Evolutionary conservation across 2,329 filamentous ascomycete genomes (phyloP).

Genomic region (Stagonosporopsis rhizophila): DNA sequence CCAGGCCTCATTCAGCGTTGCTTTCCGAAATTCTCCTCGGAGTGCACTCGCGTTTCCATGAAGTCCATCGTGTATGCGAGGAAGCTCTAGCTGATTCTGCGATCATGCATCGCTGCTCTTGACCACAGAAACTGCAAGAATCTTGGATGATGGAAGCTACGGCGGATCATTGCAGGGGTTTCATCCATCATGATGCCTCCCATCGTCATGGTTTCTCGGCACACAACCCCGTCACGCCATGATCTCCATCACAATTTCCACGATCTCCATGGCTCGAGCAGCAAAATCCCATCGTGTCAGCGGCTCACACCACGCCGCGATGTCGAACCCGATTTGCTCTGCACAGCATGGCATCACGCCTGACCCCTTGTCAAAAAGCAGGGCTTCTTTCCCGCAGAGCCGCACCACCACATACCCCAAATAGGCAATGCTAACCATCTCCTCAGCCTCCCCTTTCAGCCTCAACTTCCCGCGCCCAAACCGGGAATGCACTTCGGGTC

Average conservation of each 20-base stretch:
- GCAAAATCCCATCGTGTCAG: conserved; percentile 1
- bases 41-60: neutral
- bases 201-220: conserved; percentile 4
- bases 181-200: neutral
- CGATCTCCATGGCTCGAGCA: conserved; percentile 5
- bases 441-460: conserved; percentile 10
- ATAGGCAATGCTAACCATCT: conserved; percentile 1
- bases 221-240: neutral
- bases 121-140: neutral
- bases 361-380: neutral
- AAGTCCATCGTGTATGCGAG: conserved; percentile 8
- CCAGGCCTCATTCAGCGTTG: conserved; percentile 9
- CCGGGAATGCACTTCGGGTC: neutral
- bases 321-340: conserved; percentile 1
- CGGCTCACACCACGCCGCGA: neutral
- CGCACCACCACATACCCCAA: conserved; percentile 6
- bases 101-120: neutral
- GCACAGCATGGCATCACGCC: too few relatives aligned
- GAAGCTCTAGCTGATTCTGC: neutral
- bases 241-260: neutral
- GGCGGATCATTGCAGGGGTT: conserved; percentile 6
- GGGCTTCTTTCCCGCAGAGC: conserved; percentile 8
- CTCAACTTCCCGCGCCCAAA: neutral
- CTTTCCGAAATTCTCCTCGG: neutral
- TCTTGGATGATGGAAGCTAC: neutral